phyloP scores from a whole-genome alignment of 352 stramenopile species.

The Phytophthora chlamydospora region DNA sequence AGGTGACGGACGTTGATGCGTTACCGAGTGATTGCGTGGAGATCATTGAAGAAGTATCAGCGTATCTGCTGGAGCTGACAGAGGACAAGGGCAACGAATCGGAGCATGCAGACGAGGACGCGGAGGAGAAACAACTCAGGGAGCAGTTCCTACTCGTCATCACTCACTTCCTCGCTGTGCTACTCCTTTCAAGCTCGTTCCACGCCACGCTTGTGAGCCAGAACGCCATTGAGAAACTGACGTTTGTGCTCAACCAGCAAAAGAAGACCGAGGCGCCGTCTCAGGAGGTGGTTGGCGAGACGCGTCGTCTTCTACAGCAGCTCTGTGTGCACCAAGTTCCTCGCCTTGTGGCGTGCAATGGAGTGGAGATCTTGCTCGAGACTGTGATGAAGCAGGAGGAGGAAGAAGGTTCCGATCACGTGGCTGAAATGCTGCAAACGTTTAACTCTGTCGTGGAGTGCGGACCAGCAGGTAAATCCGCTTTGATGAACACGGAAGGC shows the following conservation, averaged over 20 bases:
- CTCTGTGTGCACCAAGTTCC: conserved; percentile 71
- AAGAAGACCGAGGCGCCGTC: conserved; percentile 36
- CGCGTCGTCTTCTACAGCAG: conserved; percentile 55
- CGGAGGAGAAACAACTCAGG: conserved; percentile 15
- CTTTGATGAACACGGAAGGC: conserved; percentile 53
- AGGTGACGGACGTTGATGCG: conserved; percentile 44
- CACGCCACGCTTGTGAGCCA: conserved; percentile 57
- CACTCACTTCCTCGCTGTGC: conserved; percentile 51
- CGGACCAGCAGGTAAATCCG: conserved; percentile 44
- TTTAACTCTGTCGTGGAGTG: conserved; percentile 69
- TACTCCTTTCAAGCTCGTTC: conserved; percentile 36
- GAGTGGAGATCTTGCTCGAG: conserved; percentile 66
- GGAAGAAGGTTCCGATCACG: conserved; percentile 26
- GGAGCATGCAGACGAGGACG: conserved; percentile 21
- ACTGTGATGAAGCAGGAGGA: conserved; percentile 33
- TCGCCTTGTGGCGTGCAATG: conserved; percentile 65
- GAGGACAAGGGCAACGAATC: conserved; percentile 31
- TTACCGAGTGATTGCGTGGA: conserved; percentile 62
- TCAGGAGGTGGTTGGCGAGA: conserved; percentile 34
- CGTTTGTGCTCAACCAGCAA: conserved; percentile 57
- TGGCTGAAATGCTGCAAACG: conserved; percentile 59
- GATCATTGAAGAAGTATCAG: conserved; percentile 64
- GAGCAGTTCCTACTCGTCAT: conserved; percentile 41
- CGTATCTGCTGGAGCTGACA: conserved; percentile 50
- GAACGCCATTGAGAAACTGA: conserved; percentile 61